These are phyloP conservation scores for Eucalyptus victrix DNA, from an alignment of 345 rosid genomes.

Conservation along the genomic window DNA sequence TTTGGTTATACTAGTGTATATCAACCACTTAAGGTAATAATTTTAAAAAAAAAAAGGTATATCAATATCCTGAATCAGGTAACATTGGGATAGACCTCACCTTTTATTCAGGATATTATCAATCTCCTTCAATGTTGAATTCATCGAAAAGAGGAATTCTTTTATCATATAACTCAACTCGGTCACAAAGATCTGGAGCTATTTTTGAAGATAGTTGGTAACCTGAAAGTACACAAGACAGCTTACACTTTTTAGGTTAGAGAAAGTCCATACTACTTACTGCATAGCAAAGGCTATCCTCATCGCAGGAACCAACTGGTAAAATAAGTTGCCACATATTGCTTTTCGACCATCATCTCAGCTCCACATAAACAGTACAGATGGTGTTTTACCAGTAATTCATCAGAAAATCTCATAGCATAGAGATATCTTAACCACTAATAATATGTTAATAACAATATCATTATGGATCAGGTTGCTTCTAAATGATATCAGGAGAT, in stretches of 20 bases:
- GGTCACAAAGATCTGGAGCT: conserved; percentile 90
- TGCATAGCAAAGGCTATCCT: background rate
- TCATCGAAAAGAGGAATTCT: conserved; percentile 78
- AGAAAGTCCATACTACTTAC: background rate
- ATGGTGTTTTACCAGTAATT: background rate
- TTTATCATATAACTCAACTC: conserved; percentile 71
- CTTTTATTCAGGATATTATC: conserved; percentile 83
- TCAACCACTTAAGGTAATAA: background rate
- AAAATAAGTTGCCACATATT: background rate
- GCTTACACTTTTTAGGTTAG: background rate
- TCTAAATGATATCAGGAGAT: background rate
- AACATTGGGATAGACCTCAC: conserved; percentile 13
- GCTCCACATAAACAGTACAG: background rate
- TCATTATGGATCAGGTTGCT: background rate
- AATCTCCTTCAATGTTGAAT: conserved; percentile 83
- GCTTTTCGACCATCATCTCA: background rate
- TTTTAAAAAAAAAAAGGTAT: background rate
- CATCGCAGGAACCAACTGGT: background rate
- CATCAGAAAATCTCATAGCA: background rate
- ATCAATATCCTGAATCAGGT: background rate
- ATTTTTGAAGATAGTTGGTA: conserved; percentile 87
- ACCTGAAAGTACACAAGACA: conserved; percentile 33
- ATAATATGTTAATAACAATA: background rate
- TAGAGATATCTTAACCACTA: background rate
- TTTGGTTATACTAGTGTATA: background rate